Conservation (phyloP, 1,284 basidiomycete species). For the Fistulinella staudtii region DNA sequence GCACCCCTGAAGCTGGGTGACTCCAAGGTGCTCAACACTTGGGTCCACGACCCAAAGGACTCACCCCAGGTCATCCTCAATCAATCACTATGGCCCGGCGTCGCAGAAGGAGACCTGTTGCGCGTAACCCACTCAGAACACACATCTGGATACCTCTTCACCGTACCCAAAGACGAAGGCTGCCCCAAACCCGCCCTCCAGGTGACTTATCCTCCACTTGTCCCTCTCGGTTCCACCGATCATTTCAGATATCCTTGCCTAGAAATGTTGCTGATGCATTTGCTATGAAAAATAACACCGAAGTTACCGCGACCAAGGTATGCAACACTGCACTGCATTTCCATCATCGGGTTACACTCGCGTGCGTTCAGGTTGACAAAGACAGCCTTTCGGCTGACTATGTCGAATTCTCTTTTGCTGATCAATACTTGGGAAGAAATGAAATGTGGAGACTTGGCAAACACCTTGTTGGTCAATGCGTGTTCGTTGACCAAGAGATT, state of each 20-base stretch:
- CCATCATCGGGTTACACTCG: slow-evolving; percentile 2
- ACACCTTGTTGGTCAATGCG: slow-evolving; percentile 72
- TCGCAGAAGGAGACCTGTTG: slow-evolving; percentile 67
- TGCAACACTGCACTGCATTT: slow-evolving; percentile 3
- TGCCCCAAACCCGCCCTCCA: slow-evolving; percentile 60
- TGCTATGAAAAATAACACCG: slow-evolving; percentile 64
- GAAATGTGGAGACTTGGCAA: slow-evolving; percentile 90
- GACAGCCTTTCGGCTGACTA: slow-evolving; percentile 68
- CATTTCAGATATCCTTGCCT: slow-evolving; percentile 64
- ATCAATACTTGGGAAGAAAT: slow-evolving; percentile 88
- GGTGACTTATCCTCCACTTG: slow-evolving; percentile 35
- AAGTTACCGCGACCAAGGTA: slow-evolving; percentile 69
- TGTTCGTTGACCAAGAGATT: slow-evolving; percentile 68
- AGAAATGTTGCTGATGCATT: slow-evolving; percentile 66
- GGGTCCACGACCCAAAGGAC: slow-evolving; percentile 73
- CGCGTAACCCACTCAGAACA: slow-evolving; percentile 47
- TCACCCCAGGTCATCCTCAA: slow-evolving; percentile 60
- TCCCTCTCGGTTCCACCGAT: slow-evolving; percentile 5
- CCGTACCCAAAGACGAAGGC: slow-evolving; percentile 59
- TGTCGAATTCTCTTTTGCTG: slow-evolving; percentile 86
- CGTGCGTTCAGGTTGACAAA: slow-evolving; percentile 61
- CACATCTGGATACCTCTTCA: slow-evolving; percentile 57
- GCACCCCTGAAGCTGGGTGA: slow-evolving; percentile 57
- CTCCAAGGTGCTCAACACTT: slow-evolving; percentile 55
- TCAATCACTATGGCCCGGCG: slow-evolving; percentile 69